Evolutionary conservation across 331 rosid species (phyloP), one percentile per base, ranked within the genome.

Genomic region (Spiraea crenata): DNA sequence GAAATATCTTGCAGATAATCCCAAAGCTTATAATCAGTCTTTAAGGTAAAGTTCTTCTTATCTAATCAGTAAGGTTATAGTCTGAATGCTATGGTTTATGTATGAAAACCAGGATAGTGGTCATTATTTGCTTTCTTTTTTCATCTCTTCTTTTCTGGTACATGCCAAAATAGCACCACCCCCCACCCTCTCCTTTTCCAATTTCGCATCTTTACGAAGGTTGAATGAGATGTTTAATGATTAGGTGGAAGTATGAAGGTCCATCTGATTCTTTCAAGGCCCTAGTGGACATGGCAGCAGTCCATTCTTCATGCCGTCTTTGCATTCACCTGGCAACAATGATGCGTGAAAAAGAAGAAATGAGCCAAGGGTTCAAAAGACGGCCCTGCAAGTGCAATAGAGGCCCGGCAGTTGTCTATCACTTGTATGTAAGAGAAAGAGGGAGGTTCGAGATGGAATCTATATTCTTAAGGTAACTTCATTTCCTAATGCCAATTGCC

Each of bases 261-360:
- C 99, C 99, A 69, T 86, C 93, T n/a, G 93, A 95, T 81, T 86
- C 96, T 73, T 95, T 95, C 91, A 95, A 91, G 85, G 99, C 99
- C 49, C 91, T 95, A 38, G 84, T 95, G 76, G 99, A 95, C 83
- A 95, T 95, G 99, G 99, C 97, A 55, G 96, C 96, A 44, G 97
- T 95, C 74, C 99, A 95, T 83, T 95, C 97, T 46, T 91, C 99
- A 37, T 95, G 99, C 77, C 99, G 99, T 76, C 97, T 95, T 76
- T 95, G 99, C 80, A 86, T 95, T 83, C 96, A 91, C 84, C 78
- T 95, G 88, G 99, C 97, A 52, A 87, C 99, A 2, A 6, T 7
- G 44, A 86, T 85, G 75, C 87, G 70, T 51, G 92, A 89, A 72
- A 81, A 79, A 78, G 99, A 95, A 76, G 99, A 95, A 74, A 79